phyloP scores from a whole-genome alignment of 176 grass and related monocot species.

The Elaeis guineensis region DNA sequence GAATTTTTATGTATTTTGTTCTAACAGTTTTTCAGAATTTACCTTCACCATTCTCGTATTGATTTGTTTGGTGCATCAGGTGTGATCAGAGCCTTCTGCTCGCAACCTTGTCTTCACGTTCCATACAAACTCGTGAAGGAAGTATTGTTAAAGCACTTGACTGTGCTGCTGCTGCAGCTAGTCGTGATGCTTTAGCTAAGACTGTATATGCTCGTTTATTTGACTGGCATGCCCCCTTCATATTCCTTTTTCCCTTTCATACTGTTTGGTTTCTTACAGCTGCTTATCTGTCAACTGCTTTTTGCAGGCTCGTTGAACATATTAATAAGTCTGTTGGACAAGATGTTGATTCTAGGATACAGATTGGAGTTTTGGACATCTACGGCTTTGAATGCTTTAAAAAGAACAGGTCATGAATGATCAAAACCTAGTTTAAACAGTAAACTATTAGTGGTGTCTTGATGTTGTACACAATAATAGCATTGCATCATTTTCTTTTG shows the following conservation, averaged over 20 bases:
- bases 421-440: not conserved
- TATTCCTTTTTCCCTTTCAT: conserved; percentile 9
- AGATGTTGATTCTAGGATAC: conserved; percentile 77
- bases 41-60: no score
- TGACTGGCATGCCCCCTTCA: conserved; percentile 65
- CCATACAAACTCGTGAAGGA: conserved; percentile 91
- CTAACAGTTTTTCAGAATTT: no score
- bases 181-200: conserved; percentile 85
- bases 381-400: conserved; percentile 98
- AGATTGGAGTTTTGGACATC: conserved; percentile 98
- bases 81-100: conserved; percentile 68
- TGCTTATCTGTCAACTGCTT: conserved; percentile 11
- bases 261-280: not conserved
- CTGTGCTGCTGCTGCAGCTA: conserved; percentile 72
- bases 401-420: conserved; percentile 63
- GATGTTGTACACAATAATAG: no score
- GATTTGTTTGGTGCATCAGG: conserved; percentile 38
- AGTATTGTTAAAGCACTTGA: conserved; percentile 85
- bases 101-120: conserved; percentile 66
- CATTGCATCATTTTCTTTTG: no score
- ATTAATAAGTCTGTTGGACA: conserved; percentile 99
- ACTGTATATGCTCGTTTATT: conserved; percentile 92
- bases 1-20: no score
- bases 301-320: conserved; percentile 87
- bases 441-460: no score